These are phyloP conservation scores for Sporobolomyces roseus DNA, from an alignment of 768 basidiomycete genomes.

Conservation along the genomic window DNA sequence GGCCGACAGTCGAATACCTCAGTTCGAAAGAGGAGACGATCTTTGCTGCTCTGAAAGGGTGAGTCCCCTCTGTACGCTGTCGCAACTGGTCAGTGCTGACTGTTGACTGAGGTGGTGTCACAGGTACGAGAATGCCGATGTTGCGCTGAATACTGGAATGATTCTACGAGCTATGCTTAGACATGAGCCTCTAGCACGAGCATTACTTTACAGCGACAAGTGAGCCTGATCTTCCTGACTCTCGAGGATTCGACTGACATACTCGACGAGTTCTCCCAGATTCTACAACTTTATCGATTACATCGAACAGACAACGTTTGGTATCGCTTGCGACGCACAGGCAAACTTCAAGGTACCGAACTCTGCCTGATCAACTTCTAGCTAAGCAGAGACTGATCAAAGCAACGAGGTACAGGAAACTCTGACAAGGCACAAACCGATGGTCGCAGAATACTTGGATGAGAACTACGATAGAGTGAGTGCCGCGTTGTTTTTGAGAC, in stretches of 20 bases:
- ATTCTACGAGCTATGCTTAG: constrained; percentile 93
- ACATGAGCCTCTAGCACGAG: constrained; percentile 84
- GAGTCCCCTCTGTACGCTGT: constrained; percentile 14
- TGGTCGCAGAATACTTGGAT: constrained; percentile 96
- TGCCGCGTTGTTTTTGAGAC: constrained; percentile 17
- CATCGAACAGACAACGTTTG: constrained; percentile 96
- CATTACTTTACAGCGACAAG: constrained; percentile 89
- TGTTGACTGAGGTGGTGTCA: background rate
- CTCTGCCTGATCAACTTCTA: too few species aligned
- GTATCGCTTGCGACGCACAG: constrained; percentile 96
- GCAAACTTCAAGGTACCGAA: constrained; percentile 72
- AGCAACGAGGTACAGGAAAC: constrained; percentile 61
- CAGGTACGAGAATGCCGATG: constrained; percentile 88
- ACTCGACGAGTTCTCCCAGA: constrained; percentile 52
- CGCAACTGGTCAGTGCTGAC: background rate
- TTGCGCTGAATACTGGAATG: constrained; percentile 97
- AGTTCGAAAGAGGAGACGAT: constrained; percentile 65
- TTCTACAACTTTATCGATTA: constrained; percentile 96
- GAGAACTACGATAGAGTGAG: constrained; percentile 91
- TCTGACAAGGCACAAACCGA: constrained; percentile 90
- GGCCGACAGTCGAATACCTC: constrained; percentile 96
- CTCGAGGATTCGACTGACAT: background rate
- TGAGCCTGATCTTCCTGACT: constrained; percentile 53
- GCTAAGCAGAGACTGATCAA: background rate
- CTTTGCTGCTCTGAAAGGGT: constrained; percentile 76